Conservation (phyloP, 176 grass and related monocot species). For the Avena atlantica region DNA sequence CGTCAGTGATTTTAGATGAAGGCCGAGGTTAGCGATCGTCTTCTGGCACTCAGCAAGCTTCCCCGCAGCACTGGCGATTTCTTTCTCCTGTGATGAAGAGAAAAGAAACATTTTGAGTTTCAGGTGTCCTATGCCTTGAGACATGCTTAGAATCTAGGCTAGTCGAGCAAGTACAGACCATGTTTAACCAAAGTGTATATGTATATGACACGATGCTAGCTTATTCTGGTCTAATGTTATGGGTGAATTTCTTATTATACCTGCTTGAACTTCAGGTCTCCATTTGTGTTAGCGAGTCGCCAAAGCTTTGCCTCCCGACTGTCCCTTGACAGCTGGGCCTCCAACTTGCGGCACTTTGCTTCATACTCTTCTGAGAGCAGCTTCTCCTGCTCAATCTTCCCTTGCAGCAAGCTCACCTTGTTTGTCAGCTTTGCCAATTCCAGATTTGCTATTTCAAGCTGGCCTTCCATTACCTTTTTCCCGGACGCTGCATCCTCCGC, state of each 20-base stretch:
- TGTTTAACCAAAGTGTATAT: neutral
- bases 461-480: conserved; percentile 59
- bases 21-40: conserved; percentile 89
- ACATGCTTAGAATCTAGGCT: neutral
- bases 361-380: conserved; percentile 75
- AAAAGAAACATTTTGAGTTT: neutral
- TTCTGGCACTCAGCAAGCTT: conserved; percentile 95
- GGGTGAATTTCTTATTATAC: conserved; percentile 34
- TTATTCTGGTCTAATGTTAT: conserved; percentile 2
- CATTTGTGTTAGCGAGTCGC: conserved; percentile 62
- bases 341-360: conserved; percentile 78
- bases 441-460: conserved; percentile 61
- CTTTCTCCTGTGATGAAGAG: conserved; percentile 70
- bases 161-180: neutral
- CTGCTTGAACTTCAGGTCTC: conserved; percentile 84
- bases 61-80: conserved; percentile 70
- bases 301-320: conserved; percentile 61
- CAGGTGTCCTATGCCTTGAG: conserved; percentile 10
- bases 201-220: neutral
- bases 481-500: conserved; percentile 56
- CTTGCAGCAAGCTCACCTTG: conserved; percentile 68
- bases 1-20: conserved; percentile 86
- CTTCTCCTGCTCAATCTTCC: conserved; percentile 78
- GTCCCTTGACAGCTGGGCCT: conserved; percentile 72
- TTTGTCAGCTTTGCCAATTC: conserved; percentile 63